These are phyloP conservation scores for Ustilago curta DNA, from an alignment of 1,284 basidiomycete genomes.

Conservation along the genomic window DNA sequence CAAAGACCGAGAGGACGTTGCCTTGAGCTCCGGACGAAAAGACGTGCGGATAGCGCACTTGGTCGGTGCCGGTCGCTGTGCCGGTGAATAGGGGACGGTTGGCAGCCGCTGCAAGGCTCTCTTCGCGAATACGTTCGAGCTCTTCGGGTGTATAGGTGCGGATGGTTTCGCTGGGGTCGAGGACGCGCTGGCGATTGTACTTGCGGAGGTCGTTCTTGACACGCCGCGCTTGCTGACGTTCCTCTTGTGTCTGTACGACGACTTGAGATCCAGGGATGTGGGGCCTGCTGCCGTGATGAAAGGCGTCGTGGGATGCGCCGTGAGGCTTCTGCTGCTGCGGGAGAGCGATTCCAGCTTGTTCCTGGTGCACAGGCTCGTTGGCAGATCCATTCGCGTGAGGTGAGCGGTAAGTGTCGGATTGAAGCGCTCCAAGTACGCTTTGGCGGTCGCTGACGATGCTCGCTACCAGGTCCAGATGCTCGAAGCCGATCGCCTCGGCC, in stretches of 20 bases:
- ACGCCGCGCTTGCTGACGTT: constrained; percentile 61
- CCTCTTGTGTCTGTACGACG: constrained; percentile 63
- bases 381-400: constrained; percentile 28
- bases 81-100: constrained; percentile 77
- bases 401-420: neutral
- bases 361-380: constrained; percentile 11
- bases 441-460: constrained; percentile 70
- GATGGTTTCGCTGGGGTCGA: constrained; percentile 32
- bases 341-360: constrained; percentile 15
- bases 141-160: constrained; percentile 73
- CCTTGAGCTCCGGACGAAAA: constrained; percentile 81
- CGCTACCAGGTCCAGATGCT: constrained; percentile 76
- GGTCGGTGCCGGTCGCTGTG: constrained; percentile 75
- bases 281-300: constrained; percentile 44
- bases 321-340: constrained; percentile 46
- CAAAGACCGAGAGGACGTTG: constrained; percentile 80
- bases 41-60: constrained; percentile 81
- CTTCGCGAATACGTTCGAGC: constrained; percentile 77
- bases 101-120: constrained; percentile 76
- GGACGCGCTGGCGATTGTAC: constrained; percentile 23
- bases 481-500: constrained; percentile 86
- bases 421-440: constrained; percentile 47
- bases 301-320: constrained; percentile 11
- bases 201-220: constrained; percentile 56
- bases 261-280: constrained; percentile 68